Evolutionary conservation across 2,329 filamentous ascomycete species (phyloP).

Genomic region (Paradendryphiella salina): DNA sequence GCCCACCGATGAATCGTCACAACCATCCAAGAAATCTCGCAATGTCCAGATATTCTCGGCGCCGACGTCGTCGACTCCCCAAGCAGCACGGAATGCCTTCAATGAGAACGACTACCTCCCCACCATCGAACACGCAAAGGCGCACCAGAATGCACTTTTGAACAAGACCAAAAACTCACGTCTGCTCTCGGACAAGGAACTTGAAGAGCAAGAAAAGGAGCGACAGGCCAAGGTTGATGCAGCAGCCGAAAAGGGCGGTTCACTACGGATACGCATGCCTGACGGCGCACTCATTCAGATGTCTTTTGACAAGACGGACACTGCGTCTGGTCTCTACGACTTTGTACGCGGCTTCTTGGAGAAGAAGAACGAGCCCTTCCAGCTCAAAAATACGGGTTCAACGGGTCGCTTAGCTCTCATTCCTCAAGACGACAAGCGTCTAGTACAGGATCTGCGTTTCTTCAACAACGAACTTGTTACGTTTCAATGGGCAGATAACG

Average conservation of each 20-base stretch:
- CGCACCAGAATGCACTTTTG: slow-evolving; percentile 70
- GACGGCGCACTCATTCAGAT: slow-evolving; percentile 79
- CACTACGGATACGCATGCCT: slow-evolving; percentile 82
- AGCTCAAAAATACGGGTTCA: slow-evolving; percentile 65
- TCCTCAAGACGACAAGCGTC: slow-evolving; percentile 53
- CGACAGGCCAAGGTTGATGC: slow-evolving; percentile 67
- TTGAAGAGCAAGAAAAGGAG: slow-evolving; percentile 69
- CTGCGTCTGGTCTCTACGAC: slow-evolving; percentile 70
- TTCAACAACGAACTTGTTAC: slow-evolving; percentile 73
- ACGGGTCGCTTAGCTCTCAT: slow-evolving; percentile 54
- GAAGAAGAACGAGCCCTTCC: slow-evolving; percentile 67
- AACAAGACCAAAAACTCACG: slow-evolving; percentile 70
- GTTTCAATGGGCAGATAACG: slow-evolving; percentile 71
- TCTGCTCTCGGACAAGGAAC: slow-evolving; percentile 79
- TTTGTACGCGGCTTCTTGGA: slow-evolving; percentile 75
- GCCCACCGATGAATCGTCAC: slow-evolving; percentile 12
- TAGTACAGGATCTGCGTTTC: slow-evolving; percentile 76
- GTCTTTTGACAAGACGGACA: slow-evolving; percentile 69
- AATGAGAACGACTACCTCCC: slow-evolving; percentile 77
- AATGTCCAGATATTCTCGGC: slow-evolving; percentile 76
- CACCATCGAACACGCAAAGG: slow-evolving; percentile 73
- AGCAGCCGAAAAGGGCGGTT: slow-evolving; percentile 63
- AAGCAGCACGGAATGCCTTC: slow-evolving; percentile 68
- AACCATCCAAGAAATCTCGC: slow-evolving; percentile 30
- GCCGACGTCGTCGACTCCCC: slow-evolving; percentile 72